A percentile compares a stretch with the other conserved stretches of the same genome.
Conservation (phyloP, 176 grass and related monocot species). For the Raddia guianensis region DNA sequence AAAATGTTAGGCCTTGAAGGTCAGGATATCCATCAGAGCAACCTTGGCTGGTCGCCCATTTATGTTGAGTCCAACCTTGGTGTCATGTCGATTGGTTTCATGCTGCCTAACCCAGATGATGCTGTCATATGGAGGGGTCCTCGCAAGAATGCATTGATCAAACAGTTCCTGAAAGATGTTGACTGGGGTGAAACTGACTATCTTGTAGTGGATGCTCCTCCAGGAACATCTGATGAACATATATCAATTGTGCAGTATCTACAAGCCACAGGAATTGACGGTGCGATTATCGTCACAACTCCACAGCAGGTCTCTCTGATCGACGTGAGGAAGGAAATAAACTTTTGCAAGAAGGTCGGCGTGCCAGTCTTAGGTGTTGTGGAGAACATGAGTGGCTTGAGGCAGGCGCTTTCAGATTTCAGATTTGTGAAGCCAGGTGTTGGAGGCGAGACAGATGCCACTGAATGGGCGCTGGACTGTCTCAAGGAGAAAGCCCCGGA, state of each 20-base stretch:
- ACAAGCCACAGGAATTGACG: slow-evolving; percentile 76
- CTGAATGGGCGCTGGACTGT: slow-evolving; percentile 56
- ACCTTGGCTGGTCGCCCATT: slow-evolving; percentile 79
- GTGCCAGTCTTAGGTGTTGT: slow-evolving; percentile 66
- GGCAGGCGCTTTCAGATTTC: slow-evolving; percentile 58
- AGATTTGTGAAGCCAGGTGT: slow-evolving; percentile 57
- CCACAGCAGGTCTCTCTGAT: slow-evolving; percentile 85
- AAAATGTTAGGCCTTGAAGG: slow-evolving; percentile 79
- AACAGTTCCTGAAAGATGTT: slow-evolving; percentile 86
- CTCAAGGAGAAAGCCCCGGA: slow-evolving; percentile 75
- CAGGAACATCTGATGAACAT: slow-evolving; percentile 89
- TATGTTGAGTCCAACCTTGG: slow-evolving; percentile 77
- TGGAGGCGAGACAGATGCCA: slow-evolving; percentile 55
- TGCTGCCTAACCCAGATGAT: slow-evolving; percentile 63
- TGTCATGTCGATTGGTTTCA: slow-evolving; percentile 86
- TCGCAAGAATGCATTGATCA: slow-evolving; percentile 76
- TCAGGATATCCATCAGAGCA: slow-evolving; percentile 83
- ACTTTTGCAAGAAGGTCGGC: slow-evolving; percentile 83
- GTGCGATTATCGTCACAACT: slow-evolving; percentile 84
- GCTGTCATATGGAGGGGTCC: slow-evolving; percentile 82
- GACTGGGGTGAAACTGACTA: slow-evolving; percentile 84
- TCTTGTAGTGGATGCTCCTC: slow-evolving; percentile 77
- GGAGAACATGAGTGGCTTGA: slow-evolving; percentile 83
- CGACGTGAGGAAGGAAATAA: slow-evolving; percentile 74
- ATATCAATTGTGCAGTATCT: slow-evolving; percentile 97